phyloP scores from a whole-genome alignment of 2,329 filamentous ascomycete genomes.

The Pseudogymnoascus sp. region DNA sequence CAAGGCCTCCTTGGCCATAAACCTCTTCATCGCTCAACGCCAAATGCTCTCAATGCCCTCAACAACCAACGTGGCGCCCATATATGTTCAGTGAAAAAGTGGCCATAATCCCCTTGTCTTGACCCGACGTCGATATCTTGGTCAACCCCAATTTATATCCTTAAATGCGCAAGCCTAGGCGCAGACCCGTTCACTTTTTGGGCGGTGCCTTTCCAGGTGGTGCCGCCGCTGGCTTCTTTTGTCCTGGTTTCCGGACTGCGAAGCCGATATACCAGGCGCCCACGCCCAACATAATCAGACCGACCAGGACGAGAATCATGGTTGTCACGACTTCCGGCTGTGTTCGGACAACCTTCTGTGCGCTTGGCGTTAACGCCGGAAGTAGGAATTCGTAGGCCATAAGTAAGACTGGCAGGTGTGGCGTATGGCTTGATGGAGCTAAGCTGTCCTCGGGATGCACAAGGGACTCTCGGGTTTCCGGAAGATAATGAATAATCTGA shows the following conservation, averaged over 20 bases:
- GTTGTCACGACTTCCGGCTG: constrained; percentile 4
- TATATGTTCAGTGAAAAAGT: background rate
- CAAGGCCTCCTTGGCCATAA: background rate
- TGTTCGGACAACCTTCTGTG: background rate
- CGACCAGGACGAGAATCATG: constrained; percentile 1
- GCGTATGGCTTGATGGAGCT: background rate
- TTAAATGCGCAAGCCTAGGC: background rate
- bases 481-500: background rate
- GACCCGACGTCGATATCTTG: background rate
- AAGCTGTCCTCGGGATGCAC: background rate
- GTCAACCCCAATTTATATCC: background rate
- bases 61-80: background rate
- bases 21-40: background rate
- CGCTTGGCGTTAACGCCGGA: background rate
- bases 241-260: background rate
- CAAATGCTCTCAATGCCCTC: background rate
- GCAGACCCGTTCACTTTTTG: background rate
- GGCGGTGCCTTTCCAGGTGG: background rate
- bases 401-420: background rate
- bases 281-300: background rate
- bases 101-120: background rate
- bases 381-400: constrained; percentile 6
- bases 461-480: background rate
- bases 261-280: background rate
- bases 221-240: background rate